A percentile compares a stretch with the other conserved stretches of the same genome.
Conservation (phyloP, 2,329 filamentous ascomycete species). For the Scedosporium minutisporum region DNA sequence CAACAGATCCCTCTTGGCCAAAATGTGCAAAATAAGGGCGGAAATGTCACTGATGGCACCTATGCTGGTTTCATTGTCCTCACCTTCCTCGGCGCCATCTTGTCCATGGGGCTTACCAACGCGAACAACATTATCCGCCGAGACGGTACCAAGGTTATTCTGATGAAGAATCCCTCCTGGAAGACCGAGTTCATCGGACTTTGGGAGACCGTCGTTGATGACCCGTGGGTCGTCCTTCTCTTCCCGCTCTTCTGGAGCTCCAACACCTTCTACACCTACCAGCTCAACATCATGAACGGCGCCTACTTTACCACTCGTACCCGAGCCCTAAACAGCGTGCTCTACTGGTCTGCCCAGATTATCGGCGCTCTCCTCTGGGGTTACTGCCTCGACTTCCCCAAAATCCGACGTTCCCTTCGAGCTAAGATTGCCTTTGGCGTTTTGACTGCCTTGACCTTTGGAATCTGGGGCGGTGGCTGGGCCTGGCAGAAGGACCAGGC, state of each 20-base stretch:
- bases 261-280: constrained; percentile 48
- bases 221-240: constrained; percentile 64
- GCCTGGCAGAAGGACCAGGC: constrained; percentile 60
- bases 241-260: constrained; percentile 50
- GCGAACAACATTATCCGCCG: constrained; percentile 62
- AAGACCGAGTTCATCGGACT: constrained; percentile 69
- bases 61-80: constrained; percentile 84
- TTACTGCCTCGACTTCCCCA: constrained; percentile 53
- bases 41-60: constrained; percentile 62
- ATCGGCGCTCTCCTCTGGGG: constrained; percentile 66
- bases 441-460: constrained; percentile 63
- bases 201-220: constrained; percentile 58
- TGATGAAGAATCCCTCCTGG: constrained; percentile 89
- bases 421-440: constrained; percentile 54
- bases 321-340: constrained; percentile 59
- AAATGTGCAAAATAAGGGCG: constrained; percentile 50
- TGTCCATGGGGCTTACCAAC: constrained; percentile 62
- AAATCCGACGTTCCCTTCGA: constrained; percentile 52
- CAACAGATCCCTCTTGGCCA: constrained; percentile 57
- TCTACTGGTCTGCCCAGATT: constrained; percentile 77
- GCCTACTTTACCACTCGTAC: constrained; percentile 44
- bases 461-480: constrained; percentile 75
- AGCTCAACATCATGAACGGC: constrained; percentile 46
- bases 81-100: constrained; percentile 59
- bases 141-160: constrained; percentile 70